A percentile compares a stretch with the other conserved stretches of the same genome.
Evolutionary conservation across 1,139 yeast species (phyloP).

Genomic region (Pichia sp.): DNA sequence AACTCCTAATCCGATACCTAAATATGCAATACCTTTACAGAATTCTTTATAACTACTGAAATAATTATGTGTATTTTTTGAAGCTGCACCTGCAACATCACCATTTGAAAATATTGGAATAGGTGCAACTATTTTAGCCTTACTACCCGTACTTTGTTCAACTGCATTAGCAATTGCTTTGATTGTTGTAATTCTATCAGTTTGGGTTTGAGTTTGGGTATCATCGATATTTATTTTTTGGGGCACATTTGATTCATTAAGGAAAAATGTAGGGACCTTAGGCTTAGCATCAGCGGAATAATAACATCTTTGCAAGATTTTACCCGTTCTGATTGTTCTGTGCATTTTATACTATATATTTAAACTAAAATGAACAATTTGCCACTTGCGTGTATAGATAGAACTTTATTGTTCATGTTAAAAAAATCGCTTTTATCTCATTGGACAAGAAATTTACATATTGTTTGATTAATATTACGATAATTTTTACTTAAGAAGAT

Average conservation of each 20-base stretch:
- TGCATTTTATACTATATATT: neutral
- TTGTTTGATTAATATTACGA: neutral
- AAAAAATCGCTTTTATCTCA: neutral
- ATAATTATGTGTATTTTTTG: slow-evolving; percentile 3
- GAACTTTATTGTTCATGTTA: neutral
- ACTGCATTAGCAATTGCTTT: neutral
- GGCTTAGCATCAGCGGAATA: neutral
- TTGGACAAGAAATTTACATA: neutral
- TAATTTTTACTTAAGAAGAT: neutral
- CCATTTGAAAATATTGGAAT: neutral
- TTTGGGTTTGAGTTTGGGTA: neutral
- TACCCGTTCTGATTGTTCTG: neutral
- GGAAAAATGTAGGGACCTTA: slow-evolving; percentile 7
- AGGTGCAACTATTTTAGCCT: neutral
- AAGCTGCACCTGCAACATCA: neutral
- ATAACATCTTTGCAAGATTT: neutral
- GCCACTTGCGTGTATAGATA: neutral
- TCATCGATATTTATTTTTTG: neutral
- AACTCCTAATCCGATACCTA: slow-evolving; percentile 11
- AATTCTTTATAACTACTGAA: slow-evolving; percentile 9
- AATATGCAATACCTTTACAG: slow-evolving; percentile 13
- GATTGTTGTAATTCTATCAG: neutral
- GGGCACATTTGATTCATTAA: slow-evolving; percentile 8
- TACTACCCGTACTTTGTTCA: neutral
- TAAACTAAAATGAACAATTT: neutral